Evolutionary conservation across 1,139 yeast species (phyloP), one percentile per base, ranked within the genome.

Genomic region (Yamadazyma pseudoaaseri): DNA sequence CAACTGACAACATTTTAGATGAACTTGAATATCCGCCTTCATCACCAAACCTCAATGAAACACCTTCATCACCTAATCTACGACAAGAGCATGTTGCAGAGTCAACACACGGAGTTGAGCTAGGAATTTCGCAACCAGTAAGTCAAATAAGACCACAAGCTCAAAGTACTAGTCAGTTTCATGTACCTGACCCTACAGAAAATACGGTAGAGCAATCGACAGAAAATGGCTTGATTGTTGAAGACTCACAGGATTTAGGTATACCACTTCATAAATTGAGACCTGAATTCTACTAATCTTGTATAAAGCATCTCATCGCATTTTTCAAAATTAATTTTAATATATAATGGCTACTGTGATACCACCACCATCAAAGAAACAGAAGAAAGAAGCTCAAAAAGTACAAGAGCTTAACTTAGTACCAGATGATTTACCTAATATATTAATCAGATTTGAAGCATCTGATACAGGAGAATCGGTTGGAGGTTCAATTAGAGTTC

Each of bases 321-420:
- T 11, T 18, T 24, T 22, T 6, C 6, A 22, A 22, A 22, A 22
- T 22, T 22, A 22, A 22, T 22, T 7, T 22, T 11, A n/a, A 16
- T 7, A 16, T 16, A 46, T 6, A 31, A 92, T 92, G 98, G 95
- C 98, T 40, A 92, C 98, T 3, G 71, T 86, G 31, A 62, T 92
- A 31, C 98, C 98, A 16, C 98, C 97, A 29, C 95, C 87, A 22
- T 84, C 96, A 0, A 92, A 92, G 59, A 85, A 81, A 54, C 97
- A 89, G 58, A 85, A 77, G 60, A 78, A 80, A 51, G 86, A 76
- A 45, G 95, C 95, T 4, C 97, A 89, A 56, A 72, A 77, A 51
- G 86, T 86, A 9, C 77, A 86, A 36, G 92, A 82, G 34, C 83
- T 86, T 11, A 82, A 79, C 36, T 58, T 83, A 8, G 65, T 85